Conservation (phyloP, 805 yeast species). For the Yamadazyma laniorum region DNA sequence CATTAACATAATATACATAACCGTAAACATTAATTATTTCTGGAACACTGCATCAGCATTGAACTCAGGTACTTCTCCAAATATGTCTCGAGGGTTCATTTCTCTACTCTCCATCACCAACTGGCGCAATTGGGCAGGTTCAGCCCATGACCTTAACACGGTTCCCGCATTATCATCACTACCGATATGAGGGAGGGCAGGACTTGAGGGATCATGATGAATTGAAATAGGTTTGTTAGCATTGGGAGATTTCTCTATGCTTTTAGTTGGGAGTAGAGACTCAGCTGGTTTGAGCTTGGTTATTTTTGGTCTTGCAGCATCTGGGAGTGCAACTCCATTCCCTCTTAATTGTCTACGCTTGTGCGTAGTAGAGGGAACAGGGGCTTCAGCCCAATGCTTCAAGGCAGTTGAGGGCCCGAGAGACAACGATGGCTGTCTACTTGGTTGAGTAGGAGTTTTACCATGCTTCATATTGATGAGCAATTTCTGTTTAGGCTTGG, state of each 20-base stretch:
- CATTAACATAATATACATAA: conserved; percentile 7
- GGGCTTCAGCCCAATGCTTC: conserved; percentile 1
- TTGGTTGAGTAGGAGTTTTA: neutral
- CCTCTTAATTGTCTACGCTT: conserved; percentile 18
- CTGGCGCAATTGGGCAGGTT: conserved; percentile 33
- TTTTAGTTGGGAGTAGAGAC: no score
- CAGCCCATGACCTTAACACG: conserved; percentile 38
- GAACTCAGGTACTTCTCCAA: conserved; percentile 72
- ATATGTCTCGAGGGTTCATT: conserved; percentile 64
- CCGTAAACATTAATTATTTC: conserved; percentile 1
- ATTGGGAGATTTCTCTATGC: neutral
- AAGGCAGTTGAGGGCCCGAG: neutral
- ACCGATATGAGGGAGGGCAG: conserved; percentile 37
- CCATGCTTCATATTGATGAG: conserved; percentile 24
- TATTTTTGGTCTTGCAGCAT: conserved; percentile 30
- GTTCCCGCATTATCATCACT: conserved; percentile 38
- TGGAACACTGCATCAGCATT: conserved; percentile 7
- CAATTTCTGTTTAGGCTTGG: conserved; percentile 27
- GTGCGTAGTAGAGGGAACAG: neutral
- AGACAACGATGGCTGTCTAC: neutral
- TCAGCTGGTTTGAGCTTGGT: neutral
- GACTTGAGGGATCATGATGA: conserved; percentile 2
- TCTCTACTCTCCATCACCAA: conserved; percentile 24
- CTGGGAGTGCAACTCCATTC: conserved; percentile 37
- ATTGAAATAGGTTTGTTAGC: neutral